A percentile compares a stretch with the other conserved stretches of the same genome.
Evolutionary conservation across 2,329 filamentous ascomycete genomes (phyloP).

Genomic region (Fusarium citri): DNA sequence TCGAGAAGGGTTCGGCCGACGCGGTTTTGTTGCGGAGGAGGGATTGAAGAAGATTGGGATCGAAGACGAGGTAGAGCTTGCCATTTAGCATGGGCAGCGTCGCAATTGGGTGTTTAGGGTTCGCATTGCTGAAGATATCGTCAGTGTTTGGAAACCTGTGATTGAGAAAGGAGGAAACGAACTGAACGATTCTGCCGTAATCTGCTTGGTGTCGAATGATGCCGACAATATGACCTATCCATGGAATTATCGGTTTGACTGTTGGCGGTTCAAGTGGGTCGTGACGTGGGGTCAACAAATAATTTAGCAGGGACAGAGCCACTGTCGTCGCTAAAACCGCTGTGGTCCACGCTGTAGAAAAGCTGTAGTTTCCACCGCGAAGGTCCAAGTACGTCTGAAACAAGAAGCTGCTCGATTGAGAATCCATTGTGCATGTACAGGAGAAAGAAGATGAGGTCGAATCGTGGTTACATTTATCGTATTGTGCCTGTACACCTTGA

Average conservation of each 20-base stretch:
- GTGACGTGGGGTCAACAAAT: conserved; percentile 33
- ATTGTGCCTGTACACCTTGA: not conserved
- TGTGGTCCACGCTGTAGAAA: conserved; percentile 55
- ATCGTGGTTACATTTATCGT: not conserved
- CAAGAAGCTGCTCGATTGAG: conserved; percentile 1
- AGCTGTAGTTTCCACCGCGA: conserved; percentile 1
- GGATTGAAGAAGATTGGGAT: conserved; percentile 53
- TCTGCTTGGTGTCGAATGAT: conserved; percentile 52
- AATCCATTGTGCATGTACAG: not conserved
- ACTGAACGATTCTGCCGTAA: conserved; percentile 56
- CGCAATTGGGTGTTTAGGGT: conserved; percentile 50
- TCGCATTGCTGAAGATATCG: conserved; percentile 35
- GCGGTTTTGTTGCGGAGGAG: conserved; percentile 56
- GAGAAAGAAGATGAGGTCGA: not conserved
- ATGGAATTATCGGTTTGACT: conserved; percentile 55
- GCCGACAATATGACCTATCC: conserved; percentile 60
- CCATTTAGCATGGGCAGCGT: conserved; percentile 58
- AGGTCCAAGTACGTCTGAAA: conserved; percentile 8
- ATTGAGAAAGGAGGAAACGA: conserved; percentile 7
- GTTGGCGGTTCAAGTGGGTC: conserved; percentile 57
- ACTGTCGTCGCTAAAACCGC: conserved; percentile 17
- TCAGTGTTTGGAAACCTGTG: not conserved
- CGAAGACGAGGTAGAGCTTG: conserved; percentile 59
- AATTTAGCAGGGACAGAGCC: conserved; percentile 29
- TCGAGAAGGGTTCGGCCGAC: conserved; percentile 56